A percentile compares a stretch with the other conserved stretches of the same genome.
These are phyloP conservation scores for Solidago caesia DNA, from an alignment of 129 eudicot genomes.

Conservation along the genomic window DNA sequence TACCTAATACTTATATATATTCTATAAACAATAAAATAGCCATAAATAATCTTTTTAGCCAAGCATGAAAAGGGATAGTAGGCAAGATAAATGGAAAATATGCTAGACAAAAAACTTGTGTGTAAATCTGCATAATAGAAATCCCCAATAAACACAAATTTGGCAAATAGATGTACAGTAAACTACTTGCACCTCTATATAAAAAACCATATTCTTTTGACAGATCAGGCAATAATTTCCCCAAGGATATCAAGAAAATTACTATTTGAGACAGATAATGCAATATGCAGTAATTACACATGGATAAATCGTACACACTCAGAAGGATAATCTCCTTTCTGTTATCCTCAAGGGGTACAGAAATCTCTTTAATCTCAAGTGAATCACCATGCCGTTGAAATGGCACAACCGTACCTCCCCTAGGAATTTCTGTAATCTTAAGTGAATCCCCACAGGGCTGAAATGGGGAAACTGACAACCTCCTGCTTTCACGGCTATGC, in stretches of 20 bases:
- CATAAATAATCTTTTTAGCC: background rate
- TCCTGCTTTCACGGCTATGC: background rate
- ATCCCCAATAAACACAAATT: conserved; percentile 4
- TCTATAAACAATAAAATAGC: background rate
- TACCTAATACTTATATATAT: no score
- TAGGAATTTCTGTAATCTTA: background rate
- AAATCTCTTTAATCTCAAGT: background rate
- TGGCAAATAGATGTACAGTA: background rate
- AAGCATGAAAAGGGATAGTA: background rate
- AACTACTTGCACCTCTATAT: background rate
- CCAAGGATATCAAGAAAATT: background rate
- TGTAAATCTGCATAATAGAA: background rate
- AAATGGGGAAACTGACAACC: background rate
- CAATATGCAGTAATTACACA: background rate
- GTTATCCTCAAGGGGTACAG: background rate
- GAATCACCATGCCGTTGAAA: background rate
- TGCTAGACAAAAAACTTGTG: background rate
- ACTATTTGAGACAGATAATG: background rate
- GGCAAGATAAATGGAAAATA: conserved; percentile 1
- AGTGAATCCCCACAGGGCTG: conserved; percentile 2
- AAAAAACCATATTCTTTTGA: background rate
- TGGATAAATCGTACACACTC: background rate
- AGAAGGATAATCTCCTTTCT: conserved; percentile 18
- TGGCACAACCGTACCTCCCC: background rate
- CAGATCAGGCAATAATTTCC: background rate